Base-by-base conservation (phyloP, 148 eudicot genomes). In the Rhododendron vialii region DNA sequence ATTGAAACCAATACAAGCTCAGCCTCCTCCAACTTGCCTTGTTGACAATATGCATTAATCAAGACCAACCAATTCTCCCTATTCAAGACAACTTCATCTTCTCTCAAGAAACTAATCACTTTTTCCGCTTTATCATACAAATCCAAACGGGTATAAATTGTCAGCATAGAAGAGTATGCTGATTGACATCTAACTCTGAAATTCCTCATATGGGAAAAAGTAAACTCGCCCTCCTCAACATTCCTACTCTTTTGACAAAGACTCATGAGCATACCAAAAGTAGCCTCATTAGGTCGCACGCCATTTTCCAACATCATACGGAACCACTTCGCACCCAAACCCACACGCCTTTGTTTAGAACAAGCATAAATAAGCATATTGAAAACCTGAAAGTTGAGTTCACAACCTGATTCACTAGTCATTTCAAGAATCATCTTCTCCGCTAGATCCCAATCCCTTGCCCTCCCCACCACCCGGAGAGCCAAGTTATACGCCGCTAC, bases 161-260 rank as follows among this genome's bases (percentile, higher is more conserved):
- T 96, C 84, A 95, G 91, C 99, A 96, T 95, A 26, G 99, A 86
- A 12, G 99, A 95, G 88, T 96, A 96, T 5, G 99, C 99, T 50
- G 93, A 92, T 59, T 91, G 93, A 53, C 99, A 96, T 35, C 78
- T 86, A 67, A 95, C 67, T 69, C 86, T 78, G 63, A 90, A 87
- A 50, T 84, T 88, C 89, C 95, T 93, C 99, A 96, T 94, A 3
- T 85, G 35, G 38, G 90, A 92, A 85, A 96, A 96, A 7, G 93
- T 87, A 88, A 91, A 95, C 89, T 94, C 94, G 2, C 98, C 97
- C 89, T 96, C 96, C 88, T 93, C 90, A 67, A 93, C 89, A 87
- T 85, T 91, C 92, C 94, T 89, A 82, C 94, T 91, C 91, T 92
- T 96, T 87, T 92, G 95, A 86, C 89, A 95, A 75, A 96, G 90